phyloP scores from a whole-genome alignment of 2,329 filamentous ascomycete genomes.

The Arthrobotrys megalospora region DNA sequence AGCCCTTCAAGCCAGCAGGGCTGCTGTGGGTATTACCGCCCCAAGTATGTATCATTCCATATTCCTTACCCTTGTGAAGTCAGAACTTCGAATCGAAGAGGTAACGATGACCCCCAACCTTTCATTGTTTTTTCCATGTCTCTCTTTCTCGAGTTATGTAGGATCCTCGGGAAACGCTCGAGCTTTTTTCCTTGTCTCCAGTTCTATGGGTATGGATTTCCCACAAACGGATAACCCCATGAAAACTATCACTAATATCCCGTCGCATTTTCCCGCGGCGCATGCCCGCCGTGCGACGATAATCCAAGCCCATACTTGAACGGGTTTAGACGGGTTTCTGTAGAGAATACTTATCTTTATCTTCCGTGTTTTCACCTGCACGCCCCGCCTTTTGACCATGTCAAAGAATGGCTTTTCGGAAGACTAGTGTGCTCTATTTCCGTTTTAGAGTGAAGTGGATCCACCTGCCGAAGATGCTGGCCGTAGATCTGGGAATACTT shows the following conservation, averaged over 20 bases:
- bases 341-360: background rate
- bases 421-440: slow-evolving; percentile 37
- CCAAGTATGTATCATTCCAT: background rate
- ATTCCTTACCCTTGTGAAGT: background rate
- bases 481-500: slow-evolving; percentile 15
- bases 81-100: background rate
- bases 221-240: slow-evolving; percentile 39
- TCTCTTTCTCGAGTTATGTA: background rate
- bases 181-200: slow-evolving; percentile 11
- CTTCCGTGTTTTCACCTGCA: background rate
- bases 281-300: slow-evolving; percentile 8
- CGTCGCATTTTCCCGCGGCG: slow-evolving; percentile 21
- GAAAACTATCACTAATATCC: slow-evolving; percentile 58
- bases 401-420: background rate
- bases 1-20: background rate
- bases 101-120: slow-evolving; percentile 43
- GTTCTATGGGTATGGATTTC: slow-evolving; percentile 29
- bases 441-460: slow-evolving; percentile 34
- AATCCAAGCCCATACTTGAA: slow-evolving; percentile 5
- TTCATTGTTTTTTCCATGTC: slow-evolving; percentile 20
- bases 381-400: slow-evolving; percentile 1
- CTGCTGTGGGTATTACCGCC: slow-evolving; percentile 13
- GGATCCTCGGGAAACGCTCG: slow-evolving; percentile 36
- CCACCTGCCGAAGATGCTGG: slow-evolving; percentile 33
- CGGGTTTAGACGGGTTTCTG: slow-evolving; percentile 13